A percentile compares a stretch with the other conserved stretches of the same genome.
phyloP scores from a whole-genome alignment of 441 rosid genomes.

The Corymbia calophylla region DNA sequence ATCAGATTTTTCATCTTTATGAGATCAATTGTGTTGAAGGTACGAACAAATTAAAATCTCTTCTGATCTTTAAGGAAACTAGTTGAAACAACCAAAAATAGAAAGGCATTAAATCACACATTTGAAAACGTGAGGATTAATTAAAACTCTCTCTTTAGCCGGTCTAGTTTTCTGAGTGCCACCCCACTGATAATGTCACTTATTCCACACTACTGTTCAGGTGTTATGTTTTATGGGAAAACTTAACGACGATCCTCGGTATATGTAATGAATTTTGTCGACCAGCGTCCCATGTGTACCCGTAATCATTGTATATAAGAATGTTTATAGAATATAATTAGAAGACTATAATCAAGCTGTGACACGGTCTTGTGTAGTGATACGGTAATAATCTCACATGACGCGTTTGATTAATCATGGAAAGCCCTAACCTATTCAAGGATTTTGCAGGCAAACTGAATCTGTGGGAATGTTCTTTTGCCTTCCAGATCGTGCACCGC shows the following conservation, averaged over 20 bases:
- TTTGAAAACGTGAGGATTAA: not conserved
- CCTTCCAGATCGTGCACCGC: not conserved
- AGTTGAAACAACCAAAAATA: not conserved
- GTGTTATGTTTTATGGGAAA: not conserved
- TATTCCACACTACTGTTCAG: not conserved
- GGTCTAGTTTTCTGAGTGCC: not conserved
- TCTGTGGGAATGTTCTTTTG: not conserved
- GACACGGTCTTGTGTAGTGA: not conserved
- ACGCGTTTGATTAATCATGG: not conserved
- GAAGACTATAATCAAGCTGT: not conserved
- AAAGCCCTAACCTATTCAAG: not conserved
- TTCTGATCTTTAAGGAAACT: not conserved
- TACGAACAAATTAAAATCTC: not conserved
- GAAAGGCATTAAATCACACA: not conserved
- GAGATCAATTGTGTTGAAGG: not conserved
- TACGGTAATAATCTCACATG: not conserved
- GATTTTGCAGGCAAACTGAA: not conserved
- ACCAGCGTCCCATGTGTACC: not conserved
- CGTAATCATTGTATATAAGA: not conserved
- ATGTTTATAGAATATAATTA: not conserved
- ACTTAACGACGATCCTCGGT: not conserved
- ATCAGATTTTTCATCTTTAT: not conserved
- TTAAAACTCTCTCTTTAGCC: not conserved
- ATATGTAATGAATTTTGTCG: not conserved
- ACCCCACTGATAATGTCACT: not conserved